Percentiles rank a stretch among this genome's conserved stretches.
Evolutionary conservation across 768 basidiomycete species (phyloP).

Genomic region (Lyophyllum atratum): DNA sequence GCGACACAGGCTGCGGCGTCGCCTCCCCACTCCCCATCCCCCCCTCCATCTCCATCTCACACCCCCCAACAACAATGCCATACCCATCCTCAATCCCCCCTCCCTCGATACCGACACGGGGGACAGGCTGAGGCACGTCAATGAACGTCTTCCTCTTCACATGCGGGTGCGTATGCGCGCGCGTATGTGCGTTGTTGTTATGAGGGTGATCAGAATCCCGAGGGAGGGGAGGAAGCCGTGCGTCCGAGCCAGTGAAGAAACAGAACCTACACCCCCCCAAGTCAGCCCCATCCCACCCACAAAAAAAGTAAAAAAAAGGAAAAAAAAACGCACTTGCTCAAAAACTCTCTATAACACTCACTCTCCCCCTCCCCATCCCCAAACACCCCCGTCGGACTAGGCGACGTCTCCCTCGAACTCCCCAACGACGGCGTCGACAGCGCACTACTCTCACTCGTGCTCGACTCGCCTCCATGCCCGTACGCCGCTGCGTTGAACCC

Average conservation of each 20-base stretch:
- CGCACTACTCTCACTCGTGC: constrained; percentile 31
- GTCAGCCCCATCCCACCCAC: constrained; percentile 2
- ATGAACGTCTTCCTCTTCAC: constrained; percentile 41
- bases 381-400: background rate
- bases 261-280: constrained; percentile 56
- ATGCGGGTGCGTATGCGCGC: background rate
- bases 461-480: background rate
- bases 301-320: background rate
- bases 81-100: too few relatives aligned
- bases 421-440: constrained; percentile 50
- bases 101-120: too few relatives aligned
- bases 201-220: background rate
- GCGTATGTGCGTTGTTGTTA: background rate
- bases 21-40: background rate
- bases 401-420: constrained; percentile 37
- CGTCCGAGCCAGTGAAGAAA: constrained; percentile 72
- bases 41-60: background rate
- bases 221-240: background rate
- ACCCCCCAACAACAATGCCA: too few relatives aligned
- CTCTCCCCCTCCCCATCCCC: background rate
- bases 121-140: background rate
- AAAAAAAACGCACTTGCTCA: background rate
- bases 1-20: constrained; percentile 11
- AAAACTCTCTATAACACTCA: constrained; percentile 4
- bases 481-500: background rate